Evolutionary conservation across 169 alveolate species (phyloP), one percentile per base, ranked within the genome.

Genomic region (Amoebophrya sp.): DNA sequence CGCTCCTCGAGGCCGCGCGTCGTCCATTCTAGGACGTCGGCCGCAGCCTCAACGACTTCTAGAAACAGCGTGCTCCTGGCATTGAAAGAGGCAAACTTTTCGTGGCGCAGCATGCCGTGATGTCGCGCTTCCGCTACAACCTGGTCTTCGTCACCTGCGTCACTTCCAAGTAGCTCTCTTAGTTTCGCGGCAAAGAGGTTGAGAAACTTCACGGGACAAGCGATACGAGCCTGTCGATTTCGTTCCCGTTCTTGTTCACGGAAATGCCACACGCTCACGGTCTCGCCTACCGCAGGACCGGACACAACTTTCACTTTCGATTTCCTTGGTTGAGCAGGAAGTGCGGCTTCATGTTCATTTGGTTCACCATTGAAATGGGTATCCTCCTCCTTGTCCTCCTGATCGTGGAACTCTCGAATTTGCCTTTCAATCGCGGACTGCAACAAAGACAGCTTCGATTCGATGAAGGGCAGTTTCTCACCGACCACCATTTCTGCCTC

Each of bases 11-110:
- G n/a, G 76, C 23, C 76, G 76, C 76, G 76, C 76, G 76, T 53
- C 76, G 76, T 14, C n/a, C 23, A 65, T 36, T 65, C 83, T 0
- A 65, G 83, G 38, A 65, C 83, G n/a, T 65, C 83, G 38, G 83
- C 83, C 33, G 83, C 83, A 18, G 83, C 83, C 83, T 65, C 83
- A 10, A 65, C 83, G 83, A 65, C 83, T 36, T 65, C 83, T 18
- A 65, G 26, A 65, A 65, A 65, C 12, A 65, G 26, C 33, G 83
- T 65, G 12, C 39, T 36, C 12, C 83, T 29, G 36, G 83, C 83
- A 36, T 65, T 65, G 83, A 65, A 65, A 29, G 83, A 65, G 83
- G 83, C 18, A 36, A 65, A 65, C 2, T 47, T 47, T 18, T 47
- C 65, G 18, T 65, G 12, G 38, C 26, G 2, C 83, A 65, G 83